Percentiles rank a stretch among this genome's conserved stretches.
phyloP scores from a whole-genome alignment of 108 stramenopile genomes.

The Fragilariopsis cylindrus region DNA sequence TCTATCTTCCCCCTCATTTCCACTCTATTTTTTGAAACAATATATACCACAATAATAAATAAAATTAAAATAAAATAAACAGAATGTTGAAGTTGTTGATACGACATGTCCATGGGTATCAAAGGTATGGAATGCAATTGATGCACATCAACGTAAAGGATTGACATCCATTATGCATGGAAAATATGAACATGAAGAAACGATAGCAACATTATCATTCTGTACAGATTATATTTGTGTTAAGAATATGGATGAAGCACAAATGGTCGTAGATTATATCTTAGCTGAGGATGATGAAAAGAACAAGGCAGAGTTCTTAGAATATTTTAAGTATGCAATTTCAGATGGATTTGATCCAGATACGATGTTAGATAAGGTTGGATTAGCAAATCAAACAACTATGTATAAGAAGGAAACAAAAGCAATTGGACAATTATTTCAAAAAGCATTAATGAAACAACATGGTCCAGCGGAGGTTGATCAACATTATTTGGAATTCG shows the following conservation, averaged over 20 bases:
- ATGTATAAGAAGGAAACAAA: constrained; percentile 99
- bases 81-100: constrained; percentile 95
- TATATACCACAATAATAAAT: no score
- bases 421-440: constrained; percentile 91
- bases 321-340: constrained; percentile 88
- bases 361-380: constrained; percentile 89
- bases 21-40: no score
- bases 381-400: constrained; percentile 97
- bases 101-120: constrained; percentile 98
- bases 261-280: constrained; percentile 94
- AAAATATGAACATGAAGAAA: constrained; percentile 95
- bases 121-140: constrained; percentile 98
- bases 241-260: constrained; percentile 93
- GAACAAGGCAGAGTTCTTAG: constrained; percentile 87
- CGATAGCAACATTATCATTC: constrained; percentile 90
- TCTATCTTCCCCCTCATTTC: no score
- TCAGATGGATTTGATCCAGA: constrained; percentile 95
- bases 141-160: constrained; percentile 84
- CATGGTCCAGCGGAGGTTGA: constrained; percentile 79
- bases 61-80: no score
- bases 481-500: constrained; percentile 92
- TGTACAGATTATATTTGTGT: constrained; percentile 95
- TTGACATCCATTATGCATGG: constrained; percentile 94
- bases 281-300: constrained; percentile 69
- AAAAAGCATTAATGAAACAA: constrained; percentile 90